Base-by-base conservation (phyloP, 1,284 basidiomycete genomes). In the Coriolopsis trogii region DNA sequence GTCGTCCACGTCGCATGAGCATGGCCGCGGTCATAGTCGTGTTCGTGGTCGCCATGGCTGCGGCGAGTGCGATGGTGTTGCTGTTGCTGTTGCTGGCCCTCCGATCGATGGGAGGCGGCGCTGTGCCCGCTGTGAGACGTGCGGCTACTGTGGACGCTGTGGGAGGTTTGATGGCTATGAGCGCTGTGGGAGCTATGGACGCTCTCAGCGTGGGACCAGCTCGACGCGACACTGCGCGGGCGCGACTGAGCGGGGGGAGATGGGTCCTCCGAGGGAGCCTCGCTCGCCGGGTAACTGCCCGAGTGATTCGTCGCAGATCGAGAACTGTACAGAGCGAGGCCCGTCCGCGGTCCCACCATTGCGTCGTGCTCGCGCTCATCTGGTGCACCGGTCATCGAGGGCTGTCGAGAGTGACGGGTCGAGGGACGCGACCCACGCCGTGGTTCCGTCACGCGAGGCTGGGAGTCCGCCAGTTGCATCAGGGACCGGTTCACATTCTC, bases 301-400 rank as follows among this genome's bases (percentile, higher is more conserved):
- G 55, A 31, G 24, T 46, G 25, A 13, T 55, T 45, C 28, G 49
- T 51, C n/a, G 51, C 41, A 4, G 53, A 55, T 7, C 59, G 38
- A 10, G 59, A 61, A 44, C 53, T 49, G 31, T 61, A 63, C 7
- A 63, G 39, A 7, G 57, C 45, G 18, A 63, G 31, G 24, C 62
- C 62, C 5, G 59, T 60, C 21, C 59, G 51, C 25, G 54, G 49
- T 3, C 59, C 62, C 10, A 58, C 38, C 40, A 57, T 51, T 10
- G 46, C 34, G 7, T 52, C 55, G 2, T 46, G 10, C 23, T 58
- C 46, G 16, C 53, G 4, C n/a, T n/a, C n/a, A n/a, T n/a, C n/a
- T n/a, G n/a, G n/a, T n/a, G n/a, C 51, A 24, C 46, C 43, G 28
- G 60, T 49, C 42, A 55, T 34, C 8, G 52, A 51, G 2, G 40